These are phyloP conservation scores for Volvox carteri DNA, from an alignment of 163 green algal genomes.

Conservation along the genomic window DNA sequence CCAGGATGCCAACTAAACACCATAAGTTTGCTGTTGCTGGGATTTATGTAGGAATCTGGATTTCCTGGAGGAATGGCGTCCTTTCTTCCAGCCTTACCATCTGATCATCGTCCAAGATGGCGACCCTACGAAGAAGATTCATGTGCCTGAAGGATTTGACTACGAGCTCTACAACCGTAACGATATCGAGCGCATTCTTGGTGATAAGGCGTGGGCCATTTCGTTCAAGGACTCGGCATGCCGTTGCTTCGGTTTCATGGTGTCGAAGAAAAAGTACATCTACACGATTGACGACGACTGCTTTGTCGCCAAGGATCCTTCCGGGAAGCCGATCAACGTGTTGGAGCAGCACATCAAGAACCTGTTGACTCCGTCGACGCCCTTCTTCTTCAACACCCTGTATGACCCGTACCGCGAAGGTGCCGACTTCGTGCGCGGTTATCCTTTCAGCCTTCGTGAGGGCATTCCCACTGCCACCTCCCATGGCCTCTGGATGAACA, in stretches of 20 bases:
- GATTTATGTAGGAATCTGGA: conserved; percentile 79
- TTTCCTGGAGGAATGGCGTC: conserved; percentile 90
- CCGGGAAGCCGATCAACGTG: conserved; percentile 93
- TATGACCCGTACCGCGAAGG: conserved; percentile 95
- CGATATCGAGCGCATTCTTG: conserved; percentile 96
- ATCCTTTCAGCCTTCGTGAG: conserved; percentile 95
- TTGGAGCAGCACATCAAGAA: conserved; percentile 97
- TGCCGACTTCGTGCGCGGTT: conserved; percentile 95
- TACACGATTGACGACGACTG: conserved; percentile 99
- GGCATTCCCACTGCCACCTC: conserved; percentile 92
- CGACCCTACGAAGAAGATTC: conserved; percentile 85
- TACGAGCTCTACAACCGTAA: conserved; percentile 96
- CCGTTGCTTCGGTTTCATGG: conserved; percentile 92
- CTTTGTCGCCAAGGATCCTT: conserved; percentile 94
- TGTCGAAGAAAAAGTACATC: conserved; percentile 96
- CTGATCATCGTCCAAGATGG: conserved; percentile 97
- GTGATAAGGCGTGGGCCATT: conserved; percentile 94
- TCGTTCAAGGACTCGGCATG: conserved; percentile 96
- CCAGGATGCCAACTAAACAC: too few species aligned
- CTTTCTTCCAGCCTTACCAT: conserved; percentile 95
- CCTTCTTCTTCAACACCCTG: conserved; percentile 99
- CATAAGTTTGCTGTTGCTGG: too few species aligned
- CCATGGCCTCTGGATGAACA: conserved; percentile 98
- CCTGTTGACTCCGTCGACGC: conserved; percentile 92
- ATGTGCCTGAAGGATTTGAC: conserved; percentile 89